phyloP scores from a whole-genome alignment of 306 rosid genomes.

The Purshia tridentata region DNA sequence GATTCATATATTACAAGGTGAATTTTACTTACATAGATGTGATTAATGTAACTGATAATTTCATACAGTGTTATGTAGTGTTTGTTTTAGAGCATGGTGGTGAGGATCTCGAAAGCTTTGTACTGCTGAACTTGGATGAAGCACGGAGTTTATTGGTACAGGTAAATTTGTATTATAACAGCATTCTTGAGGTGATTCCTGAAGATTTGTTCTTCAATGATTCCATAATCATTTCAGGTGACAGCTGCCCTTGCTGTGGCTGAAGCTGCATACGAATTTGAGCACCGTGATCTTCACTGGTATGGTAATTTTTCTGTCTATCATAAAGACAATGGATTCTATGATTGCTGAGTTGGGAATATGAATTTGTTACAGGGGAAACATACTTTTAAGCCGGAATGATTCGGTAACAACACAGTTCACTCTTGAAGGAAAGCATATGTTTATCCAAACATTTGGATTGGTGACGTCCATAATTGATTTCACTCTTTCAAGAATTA shows the following conservation, averaged over 20 bases:
- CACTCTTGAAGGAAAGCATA: conserved; percentile 70
- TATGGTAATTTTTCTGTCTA: conserved; percentile 31
- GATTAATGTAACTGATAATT: conserved; percentile 27
- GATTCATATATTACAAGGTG: background rate
- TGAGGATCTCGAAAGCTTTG: conserved; percentile 90
- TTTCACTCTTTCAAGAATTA: conserved; percentile 85
- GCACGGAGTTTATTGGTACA: conserved; percentile 69
- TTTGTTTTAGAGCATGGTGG: conserved; percentile 85
- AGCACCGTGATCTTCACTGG: conserved; percentile 99
- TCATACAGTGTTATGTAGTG: conserved; percentile 59
- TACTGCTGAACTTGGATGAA: conserved; percentile 66
- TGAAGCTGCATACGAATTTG: conserved; percentile 90
- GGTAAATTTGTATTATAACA: conserved; percentile 43
- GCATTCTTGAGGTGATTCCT: conserved; percentile 21
- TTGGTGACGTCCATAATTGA: conserved; percentile 77
- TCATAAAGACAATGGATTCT: conserved; percentile 11
- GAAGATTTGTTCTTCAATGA: conserved; percentile 23
- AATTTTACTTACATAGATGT: background rate
- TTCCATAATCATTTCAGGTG: conserved; percentile 51
- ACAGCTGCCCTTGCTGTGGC: conserved; percentile 87
- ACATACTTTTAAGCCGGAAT: conserved; percentile 68
- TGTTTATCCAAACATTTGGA: conserved; percentile 64
- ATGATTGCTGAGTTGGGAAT: conserved; percentile 27
- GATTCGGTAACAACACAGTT: conserved; percentile 61
- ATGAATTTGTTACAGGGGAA: conserved; percentile 66